A percentile compares a stretch with the other conserved stretches of the same genome.
phyloP scores from a whole-genome alignment of 1,284 basidiomycete genomes.

The Thelephora terrestris region DNA sequence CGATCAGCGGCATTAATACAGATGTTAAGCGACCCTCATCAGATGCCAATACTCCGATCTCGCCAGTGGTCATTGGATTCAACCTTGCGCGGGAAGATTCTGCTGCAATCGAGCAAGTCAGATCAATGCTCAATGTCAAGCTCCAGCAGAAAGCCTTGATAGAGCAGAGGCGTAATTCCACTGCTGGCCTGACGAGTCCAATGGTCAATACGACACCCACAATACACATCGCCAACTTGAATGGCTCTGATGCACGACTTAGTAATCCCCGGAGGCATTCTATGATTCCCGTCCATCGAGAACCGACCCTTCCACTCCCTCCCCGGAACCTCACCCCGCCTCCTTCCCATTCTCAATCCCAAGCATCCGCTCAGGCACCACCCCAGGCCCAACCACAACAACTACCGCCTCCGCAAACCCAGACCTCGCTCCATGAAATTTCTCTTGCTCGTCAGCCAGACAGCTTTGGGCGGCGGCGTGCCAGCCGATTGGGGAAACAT shows the following conservation, averaged over 20 bases:
- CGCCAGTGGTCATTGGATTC: conserved; percentile 56
- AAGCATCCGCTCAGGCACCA: conserved; percentile 8
- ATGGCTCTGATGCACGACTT: conserved; percentile 4
- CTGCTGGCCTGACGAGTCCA: conserved; percentile 26
- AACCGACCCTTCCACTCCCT: conserved; percentile 8
- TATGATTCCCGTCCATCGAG: conserved; percentile 9
- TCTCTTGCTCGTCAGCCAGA: conserved; percentile 55
- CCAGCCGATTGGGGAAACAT: conserved; percentile 45
- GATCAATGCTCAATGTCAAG: conserved; percentile 51
- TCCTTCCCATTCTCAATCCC: conserved; percentile 10
- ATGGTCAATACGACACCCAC: background rate
- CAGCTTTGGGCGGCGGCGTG: conserved; percentile 63
- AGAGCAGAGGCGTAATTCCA: conserved; percentile 55
- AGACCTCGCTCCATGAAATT: conserved; percentile 2
- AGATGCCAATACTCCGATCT: conserved; percentile 47
- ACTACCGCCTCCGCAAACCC: conserved; percentile 10
- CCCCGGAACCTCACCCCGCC: conserved; percentile 11
- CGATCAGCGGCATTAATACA: conserved; percentile 51
- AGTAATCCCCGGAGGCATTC: conserved; percentile 4
- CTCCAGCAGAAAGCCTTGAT: conserved; percentile 62
- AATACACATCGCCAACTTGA: background rate
- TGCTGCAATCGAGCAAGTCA: conserved; percentile 46
- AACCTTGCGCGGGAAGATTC: conserved; percentile 50
- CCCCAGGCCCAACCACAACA: conserved; percentile 3
- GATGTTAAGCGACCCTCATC: conserved; percentile 32